Evolutionary conservation across 1,284 basidiomycete species (phyloP).

Genomic region (Ustilago trichophora): DNA sequence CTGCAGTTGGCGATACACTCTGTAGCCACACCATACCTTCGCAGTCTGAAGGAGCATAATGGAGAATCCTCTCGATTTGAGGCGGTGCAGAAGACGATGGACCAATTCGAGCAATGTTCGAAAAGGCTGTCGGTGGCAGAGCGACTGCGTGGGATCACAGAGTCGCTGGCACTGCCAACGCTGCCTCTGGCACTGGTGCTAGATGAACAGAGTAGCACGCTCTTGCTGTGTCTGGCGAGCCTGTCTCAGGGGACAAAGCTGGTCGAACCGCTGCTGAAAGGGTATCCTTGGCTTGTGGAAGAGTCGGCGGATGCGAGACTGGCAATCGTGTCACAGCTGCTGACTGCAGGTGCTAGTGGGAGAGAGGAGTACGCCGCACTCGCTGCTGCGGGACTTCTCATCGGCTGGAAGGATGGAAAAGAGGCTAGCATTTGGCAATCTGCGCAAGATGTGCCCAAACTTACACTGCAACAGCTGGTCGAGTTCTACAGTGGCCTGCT

Average conservation of each 20-base stretch:
- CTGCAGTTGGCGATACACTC: conserved; percentile 28
- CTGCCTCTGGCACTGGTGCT: conserved; percentile 19
- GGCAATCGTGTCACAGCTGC: conserved; percentile 11
- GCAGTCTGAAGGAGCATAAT: neutral
- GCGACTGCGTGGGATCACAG: neutral
- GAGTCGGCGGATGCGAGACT: conserved; percentile 7
- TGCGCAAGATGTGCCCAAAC: neutral
- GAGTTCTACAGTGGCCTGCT: conserved; percentile 7
- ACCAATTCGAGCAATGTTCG: conserved; percentile 4
- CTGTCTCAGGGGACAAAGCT: conserved; percentile 9
- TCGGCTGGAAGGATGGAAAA: conserved; percentile 14
- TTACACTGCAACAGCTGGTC: neutral
- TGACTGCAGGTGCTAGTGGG: neutral
- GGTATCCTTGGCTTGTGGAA: conserved; percentile 6
- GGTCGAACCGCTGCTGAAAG: conserved; percentile 11
- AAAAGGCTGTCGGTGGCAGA: conserved; percentile 8
- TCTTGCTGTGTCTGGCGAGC: conserved; percentile 31
- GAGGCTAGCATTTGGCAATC: conserved; percentile 18
- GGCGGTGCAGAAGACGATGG: neutral
- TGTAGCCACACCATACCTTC: conserved; percentile 8
- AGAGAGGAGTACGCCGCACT: conserved; percentile 4
- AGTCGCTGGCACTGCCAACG: conserved; percentile 5
- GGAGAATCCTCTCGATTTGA: neutral
- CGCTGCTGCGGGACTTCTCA: conserved; percentile 12
- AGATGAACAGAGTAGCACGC: conserved; percentile 1